phyloP scores from a whole-genome alignment of 352 stramenopile genomes.

The Phytophthora tentaculata region DNA sequence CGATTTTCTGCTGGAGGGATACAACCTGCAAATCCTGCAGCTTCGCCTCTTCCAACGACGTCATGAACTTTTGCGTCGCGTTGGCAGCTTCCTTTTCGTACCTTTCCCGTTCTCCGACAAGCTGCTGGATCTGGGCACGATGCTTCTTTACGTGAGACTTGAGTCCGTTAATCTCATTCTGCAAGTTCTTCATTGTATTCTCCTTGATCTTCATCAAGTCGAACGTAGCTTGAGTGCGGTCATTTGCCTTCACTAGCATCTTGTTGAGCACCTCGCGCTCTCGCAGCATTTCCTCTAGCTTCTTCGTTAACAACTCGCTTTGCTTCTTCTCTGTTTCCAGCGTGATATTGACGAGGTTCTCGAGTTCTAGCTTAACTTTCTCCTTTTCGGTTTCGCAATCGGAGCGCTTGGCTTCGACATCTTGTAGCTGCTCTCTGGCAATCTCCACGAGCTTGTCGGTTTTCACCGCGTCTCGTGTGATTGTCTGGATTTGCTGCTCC shows the following conservation, averaged over 20 bases:
- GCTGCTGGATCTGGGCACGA: slow-evolving; percentile 77
- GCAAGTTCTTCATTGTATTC: slow-evolving; percentile 90
- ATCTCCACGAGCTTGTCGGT: slow-evolving; percentile 81
- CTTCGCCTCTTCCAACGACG: slow-evolving; percentile 80
- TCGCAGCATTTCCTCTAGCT: slow-evolving; percentile 81
- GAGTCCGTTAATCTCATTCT: slow-evolving; percentile 90
- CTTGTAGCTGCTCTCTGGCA: slow-evolving; percentile 74
- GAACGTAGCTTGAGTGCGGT: slow-evolving; percentile 81
- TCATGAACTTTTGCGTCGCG: slow-evolving; percentile 86
- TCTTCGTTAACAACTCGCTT: slow-evolving; percentile 72
- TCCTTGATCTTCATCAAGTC: slow-evolving; percentile 93
- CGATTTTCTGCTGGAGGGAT: slow-evolving; percentile 80
- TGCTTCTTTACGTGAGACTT: slow-evolving; percentile 86
- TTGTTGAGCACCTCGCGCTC: slow-evolving; percentile 88
- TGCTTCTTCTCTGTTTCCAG: slow-evolving; percentile 75
- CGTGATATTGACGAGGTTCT: slow-evolving; percentile 66
- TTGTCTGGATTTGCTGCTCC: slow-evolving; percentile 61
- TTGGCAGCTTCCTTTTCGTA: slow-evolving; percentile 88
- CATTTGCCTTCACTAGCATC: slow-evolving; percentile 87
- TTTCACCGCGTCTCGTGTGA: slow-evolving; percentile 63
- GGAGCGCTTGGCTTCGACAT: slow-evolving; percentile 64
- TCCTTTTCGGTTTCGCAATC: slow-evolving; percentile 75
- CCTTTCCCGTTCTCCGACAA: slow-evolving; percentile 87
- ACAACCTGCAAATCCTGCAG: slow-evolving; percentile 76
- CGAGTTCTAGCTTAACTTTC: slow-evolving; percentile 63